Conservation (phyloP, 2,329 filamentous ascomycete species). For the Chlorencoelia australis region DNA sequence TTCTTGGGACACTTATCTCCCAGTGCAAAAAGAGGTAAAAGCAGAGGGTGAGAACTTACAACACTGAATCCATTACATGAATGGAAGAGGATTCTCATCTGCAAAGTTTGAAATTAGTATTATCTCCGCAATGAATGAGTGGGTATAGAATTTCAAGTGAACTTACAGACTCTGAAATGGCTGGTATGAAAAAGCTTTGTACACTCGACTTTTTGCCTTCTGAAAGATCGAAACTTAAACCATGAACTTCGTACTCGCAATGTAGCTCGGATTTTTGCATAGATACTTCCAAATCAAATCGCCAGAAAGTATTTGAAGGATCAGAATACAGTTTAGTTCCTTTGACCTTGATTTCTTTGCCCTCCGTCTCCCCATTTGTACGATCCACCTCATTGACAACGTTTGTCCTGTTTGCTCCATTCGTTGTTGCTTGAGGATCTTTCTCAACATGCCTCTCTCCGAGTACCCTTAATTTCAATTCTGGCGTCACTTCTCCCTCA, state of each 20-base stretch:
- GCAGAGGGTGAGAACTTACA: too few species aligned
- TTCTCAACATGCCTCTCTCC: conserved; percentile 6
- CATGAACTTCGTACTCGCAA: conserved; percentile 70
- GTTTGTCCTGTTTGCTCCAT: neutral
- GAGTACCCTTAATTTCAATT: conserved; percentile 40
- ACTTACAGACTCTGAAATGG: conserved; percentile 63
- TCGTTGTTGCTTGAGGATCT: too few species aligned
- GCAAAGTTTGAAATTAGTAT: too few species aligned
- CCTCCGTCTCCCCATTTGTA: neutral
- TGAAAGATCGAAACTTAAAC: conserved; percentile 51
- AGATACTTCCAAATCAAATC: conserved; percentile 73
- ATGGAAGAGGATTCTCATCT: conserved; percentile 99
- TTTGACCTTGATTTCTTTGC: conserved; percentile 34
- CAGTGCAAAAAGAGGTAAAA: too few species aligned
- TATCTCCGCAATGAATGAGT: too few species aligned
- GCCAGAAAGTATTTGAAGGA: conserved; percentile 75
- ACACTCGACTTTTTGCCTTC: conserved; percentile 43
- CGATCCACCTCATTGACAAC: neutral
- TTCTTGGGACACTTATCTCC: too few species aligned
- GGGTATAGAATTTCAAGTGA: too few species aligned
- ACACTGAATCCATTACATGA: conserved; percentile 96
- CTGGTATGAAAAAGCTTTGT: conserved; percentile 80
- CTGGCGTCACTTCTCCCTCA: conserved; percentile 47
- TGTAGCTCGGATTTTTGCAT: conserved; percentile 58
- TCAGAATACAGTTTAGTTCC: conserved; percentile 55